Percentiles rank a stretch among this genome's conserved stretches.
Conservation (phyloP, 768 basidiomycete genomes). For the Russula abietina region DNA sequence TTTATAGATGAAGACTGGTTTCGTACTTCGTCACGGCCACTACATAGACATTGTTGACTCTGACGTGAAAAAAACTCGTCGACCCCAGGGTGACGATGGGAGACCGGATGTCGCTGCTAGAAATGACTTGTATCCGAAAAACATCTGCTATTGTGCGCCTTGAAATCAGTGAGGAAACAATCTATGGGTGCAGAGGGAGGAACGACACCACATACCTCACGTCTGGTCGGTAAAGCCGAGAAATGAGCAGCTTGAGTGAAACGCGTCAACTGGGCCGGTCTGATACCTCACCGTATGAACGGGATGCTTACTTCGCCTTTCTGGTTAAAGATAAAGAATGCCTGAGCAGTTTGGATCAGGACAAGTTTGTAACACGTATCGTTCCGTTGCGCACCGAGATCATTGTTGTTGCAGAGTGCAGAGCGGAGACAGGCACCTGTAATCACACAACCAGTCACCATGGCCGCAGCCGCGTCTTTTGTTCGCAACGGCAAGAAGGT, state of each 20-base stretch:
- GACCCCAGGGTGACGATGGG: conserved; percentile 97
- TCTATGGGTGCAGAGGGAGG: not conserved
- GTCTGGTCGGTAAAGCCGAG: conserved; percentile 91
- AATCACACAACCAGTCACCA: not conserved
- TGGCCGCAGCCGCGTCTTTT: conserved; percentile 15
- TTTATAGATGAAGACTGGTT: conserved; percentile 11
- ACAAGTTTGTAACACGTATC: not conserved
- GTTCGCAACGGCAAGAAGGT: conserved; percentile 22
- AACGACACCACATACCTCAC: conserved; percentile 61
- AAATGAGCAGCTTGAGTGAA: conserved; percentile 76
- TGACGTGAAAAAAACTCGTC: conserved; percentile 97
- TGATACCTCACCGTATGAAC: not conserved
- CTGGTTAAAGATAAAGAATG: conserved; percentile 98
- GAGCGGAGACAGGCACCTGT: not conserved
- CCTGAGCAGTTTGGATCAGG: conserved; percentile 43
- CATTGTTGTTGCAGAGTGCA: conserved; percentile 2
- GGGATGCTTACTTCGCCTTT: conserved; percentile 80
- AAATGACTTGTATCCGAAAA: conserved; percentile 98
- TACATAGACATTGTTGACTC: conserved; percentile 91
- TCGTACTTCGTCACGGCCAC: conserved; percentile 89
- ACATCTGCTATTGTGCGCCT: conserved; percentile 97
- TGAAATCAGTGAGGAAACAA: not conserved
- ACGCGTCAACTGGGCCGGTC: conserved; percentile 11
- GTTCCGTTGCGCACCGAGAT: conserved; percentile 13
- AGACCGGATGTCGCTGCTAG: conserved; percentile 92